Conservation (phyloP, 1,284 basidiomycete genomes). For the Melampsora larici-populina region DNA sequence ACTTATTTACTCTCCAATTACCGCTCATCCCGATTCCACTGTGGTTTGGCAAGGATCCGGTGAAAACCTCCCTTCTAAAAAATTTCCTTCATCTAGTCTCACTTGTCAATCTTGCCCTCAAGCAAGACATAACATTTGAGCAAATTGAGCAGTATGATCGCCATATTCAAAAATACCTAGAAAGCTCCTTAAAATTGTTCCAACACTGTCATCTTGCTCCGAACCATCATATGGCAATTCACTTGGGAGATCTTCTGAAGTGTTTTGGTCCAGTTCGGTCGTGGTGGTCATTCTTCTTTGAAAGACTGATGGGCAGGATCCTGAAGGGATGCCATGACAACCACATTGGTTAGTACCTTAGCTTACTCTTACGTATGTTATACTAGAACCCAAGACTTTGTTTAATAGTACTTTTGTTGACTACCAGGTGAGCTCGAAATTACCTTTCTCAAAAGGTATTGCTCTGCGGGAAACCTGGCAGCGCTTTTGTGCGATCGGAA, state of each 20-base stretch:
- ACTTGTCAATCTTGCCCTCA: conserved; percentile 9
- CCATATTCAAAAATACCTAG: not conserved
- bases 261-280: not conserved
- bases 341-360: conserved; percentile 1
- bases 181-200: not conserved
- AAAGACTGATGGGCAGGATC: too few relatives aligned
- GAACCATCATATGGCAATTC: not conserved
- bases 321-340: conserved; percentile 24
- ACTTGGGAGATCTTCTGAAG: not conserved
- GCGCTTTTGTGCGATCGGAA: not conserved
- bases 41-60: not conserved
- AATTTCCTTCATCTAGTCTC: conserved; percentile 14
- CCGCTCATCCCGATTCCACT: not conserved
- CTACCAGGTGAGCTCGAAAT: conserved; percentile 15
- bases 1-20: conserved; percentile 18
- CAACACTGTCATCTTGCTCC: not conserved
- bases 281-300: conserved; percentile 29
- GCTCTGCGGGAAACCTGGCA: not conserved
- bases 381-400: too few relatives aligned
- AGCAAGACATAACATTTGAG: not conserved
- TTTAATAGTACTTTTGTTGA: not conserved
- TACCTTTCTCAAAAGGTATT: conserved; percentile 1
- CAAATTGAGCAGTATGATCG: not conserved
- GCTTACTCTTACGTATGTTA: too few relatives aligned
- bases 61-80: not conserved